A percentile compares a stretch with the other conserved stretches of the same genome.
These are phyloP conservation scores for Eutrema yunnanense DNA, from an alignment of 345 rosid species.

Conservation along the genomic window DNA sequence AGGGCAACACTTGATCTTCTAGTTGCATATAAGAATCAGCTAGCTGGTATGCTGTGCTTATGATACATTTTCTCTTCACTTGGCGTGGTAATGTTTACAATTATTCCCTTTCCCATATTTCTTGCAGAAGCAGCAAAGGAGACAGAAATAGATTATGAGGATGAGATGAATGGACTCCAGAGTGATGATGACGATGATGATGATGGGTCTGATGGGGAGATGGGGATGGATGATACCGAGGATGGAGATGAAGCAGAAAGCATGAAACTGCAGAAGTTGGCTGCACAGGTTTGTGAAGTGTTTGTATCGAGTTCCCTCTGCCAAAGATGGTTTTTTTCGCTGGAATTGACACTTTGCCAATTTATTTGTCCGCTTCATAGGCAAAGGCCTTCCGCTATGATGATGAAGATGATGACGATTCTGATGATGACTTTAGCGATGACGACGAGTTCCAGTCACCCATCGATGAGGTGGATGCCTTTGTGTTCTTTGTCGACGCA, in stretches of 20 bases:
- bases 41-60: conserved; percentile 59
- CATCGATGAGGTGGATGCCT: conserved; percentile 96
- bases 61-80: neutral
- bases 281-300: conserved; percentile 65
- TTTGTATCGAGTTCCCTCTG: neutral
- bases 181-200: conserved; percentile 79
- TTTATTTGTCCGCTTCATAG: conserved; percentile 19
- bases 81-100: conserved; percentile 1
- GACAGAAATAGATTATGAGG: conserved; percentile 75
- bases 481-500: conserved; percentile 82
- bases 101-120: neutral
- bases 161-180: conserved; percentile 88
- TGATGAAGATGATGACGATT: conserved; percentile 53
- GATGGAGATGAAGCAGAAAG: conserved; percentile 97
- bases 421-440: conserved; percentile 88
- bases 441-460: conserved; percentile 96
- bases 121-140: conserved; percentile 80
- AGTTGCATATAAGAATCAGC: conserved; percentile 87
- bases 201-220: conserved; percentile 88
- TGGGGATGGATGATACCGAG: conserved; percentile 91
- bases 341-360: neutral
- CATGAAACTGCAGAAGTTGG: conserved; percentile 68
- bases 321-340: neutral
- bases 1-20: conserved; percentile 81
- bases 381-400: conserved; percentile 64